Percentiles rank a stretch among this genome's conserved stretches.
Conservation (phyloP, 2,329 filamentous ascomycete species). For the Mycosphaerella sp. region DNA sequence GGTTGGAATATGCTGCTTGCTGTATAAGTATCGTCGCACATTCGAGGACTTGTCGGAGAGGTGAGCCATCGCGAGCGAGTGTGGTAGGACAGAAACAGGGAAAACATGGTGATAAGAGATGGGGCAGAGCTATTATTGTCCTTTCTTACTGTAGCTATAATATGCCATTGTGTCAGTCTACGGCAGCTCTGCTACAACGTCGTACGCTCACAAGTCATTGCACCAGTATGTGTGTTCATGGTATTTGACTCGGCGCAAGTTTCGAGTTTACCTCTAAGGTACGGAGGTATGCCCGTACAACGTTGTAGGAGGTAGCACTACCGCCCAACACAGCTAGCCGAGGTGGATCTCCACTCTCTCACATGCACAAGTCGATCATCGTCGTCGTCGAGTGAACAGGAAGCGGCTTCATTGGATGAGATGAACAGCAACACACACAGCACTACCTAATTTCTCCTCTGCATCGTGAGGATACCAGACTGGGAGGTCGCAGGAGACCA, state of each 20-base stretch:
- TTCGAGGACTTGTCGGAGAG: conserved; percentile 5
- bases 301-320: too few species aligned
- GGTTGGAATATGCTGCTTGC: conserved; percentile 8
- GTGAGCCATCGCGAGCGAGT: conserved; percentile 4
- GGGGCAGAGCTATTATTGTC: neutral
- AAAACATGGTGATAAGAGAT: neutral
- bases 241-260: neutral
- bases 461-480: too few species aligned
- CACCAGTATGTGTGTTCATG: neutral
- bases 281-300: neutral
- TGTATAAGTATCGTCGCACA: conserved; percentile 11
- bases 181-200: neutral
- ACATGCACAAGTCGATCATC: neutral
- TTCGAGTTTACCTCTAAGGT: neutral
- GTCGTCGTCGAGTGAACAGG: neutral
- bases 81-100: neutral
- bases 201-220: neutral
- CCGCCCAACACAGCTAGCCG: neutral
- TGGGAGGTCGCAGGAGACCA: neutral
- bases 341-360: neutral
- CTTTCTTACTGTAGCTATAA: neutral
- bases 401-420: neutral
- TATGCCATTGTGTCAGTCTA: neutral
- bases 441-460: neutral
- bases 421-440: neutral